phyloP scores from a whole-genome alignment of 306 rosid genomes.

The Carpinus fangiana region DNA sequence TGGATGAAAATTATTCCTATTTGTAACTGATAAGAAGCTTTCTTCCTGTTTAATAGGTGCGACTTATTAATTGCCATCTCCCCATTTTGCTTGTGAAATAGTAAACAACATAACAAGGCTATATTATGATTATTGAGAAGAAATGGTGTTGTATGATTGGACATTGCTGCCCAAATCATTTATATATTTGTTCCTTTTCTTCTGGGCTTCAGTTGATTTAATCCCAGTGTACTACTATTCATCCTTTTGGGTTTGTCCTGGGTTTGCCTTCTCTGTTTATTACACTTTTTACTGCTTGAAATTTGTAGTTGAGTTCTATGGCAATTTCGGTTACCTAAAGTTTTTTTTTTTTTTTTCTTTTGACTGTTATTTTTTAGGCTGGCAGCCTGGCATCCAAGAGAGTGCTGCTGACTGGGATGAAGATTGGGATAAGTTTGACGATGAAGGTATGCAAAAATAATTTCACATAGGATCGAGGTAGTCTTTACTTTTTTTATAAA shows the following conservation, averaged over 20 bases:
- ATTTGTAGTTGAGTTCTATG: not conserved
- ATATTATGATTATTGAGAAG: not conserved
- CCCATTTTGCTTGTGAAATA: not conserved
- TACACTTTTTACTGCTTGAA: not conserved
- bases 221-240: not conserved
- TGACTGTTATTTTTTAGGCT: constrained; percentile 54
- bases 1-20: not conserved
- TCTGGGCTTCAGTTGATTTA: not conserved
- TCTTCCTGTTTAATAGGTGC: not conserved
- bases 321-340: not conserved
- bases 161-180: not conserved
- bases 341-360: constrained; percentile 18
- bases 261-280: constrained; percentile 9
- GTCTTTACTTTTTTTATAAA: not conserved
- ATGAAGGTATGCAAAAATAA: constrained; percentile 66
- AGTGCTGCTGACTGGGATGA: constrained; percentile 98
- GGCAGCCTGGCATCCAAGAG: constrained; percentile 94
- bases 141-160: not conserved
- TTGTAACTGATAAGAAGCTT: not conserved
- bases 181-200: not conserved
- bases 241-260: constrained; percentile 13
- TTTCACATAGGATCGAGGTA: constrained; percentile 1
- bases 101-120: not conserved
- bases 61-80: not conserved
- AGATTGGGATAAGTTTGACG: constrained; percentile 94